Percentiles rank a stretch among this genome's conserved stretches.
Conservation (phyloP, 2,329 filamentous ascomycete genomes). For the Epichloe aotearoae region DNA sequence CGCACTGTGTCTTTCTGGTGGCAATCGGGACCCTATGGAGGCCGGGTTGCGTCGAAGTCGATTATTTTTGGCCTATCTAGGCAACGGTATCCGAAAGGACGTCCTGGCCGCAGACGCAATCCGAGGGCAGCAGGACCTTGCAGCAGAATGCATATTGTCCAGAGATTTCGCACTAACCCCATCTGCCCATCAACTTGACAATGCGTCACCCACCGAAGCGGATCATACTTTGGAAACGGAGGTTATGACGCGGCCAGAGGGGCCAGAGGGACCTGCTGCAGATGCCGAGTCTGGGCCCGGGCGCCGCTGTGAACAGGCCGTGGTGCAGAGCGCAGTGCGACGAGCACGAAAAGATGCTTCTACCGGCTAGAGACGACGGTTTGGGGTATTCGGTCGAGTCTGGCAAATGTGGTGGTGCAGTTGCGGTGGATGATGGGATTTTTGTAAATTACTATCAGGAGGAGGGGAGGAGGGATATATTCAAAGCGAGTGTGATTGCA, state of each 20-base stretch:
- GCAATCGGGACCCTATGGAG: neutral
- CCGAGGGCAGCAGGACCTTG: neutral
- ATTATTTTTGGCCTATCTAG: neutral
- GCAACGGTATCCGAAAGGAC: neutral
- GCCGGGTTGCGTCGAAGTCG: neutral
- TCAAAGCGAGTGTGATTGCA: neutral
- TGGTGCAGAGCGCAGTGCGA: neutral
- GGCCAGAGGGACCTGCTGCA: neutral
- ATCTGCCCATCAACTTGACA: neutral
- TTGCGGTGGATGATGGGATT: neutral
- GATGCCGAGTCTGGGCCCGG: neutral
- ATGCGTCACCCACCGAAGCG: conserved; percentile 9
- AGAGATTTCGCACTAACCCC: conserved; percentile 7
- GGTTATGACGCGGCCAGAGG: neutral
- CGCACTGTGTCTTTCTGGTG: no score
- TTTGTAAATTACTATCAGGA: neutral
- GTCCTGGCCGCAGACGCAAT: neutral
- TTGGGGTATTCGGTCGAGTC: neutral
- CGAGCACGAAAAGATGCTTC: neutral
- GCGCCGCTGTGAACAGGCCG: neutral
- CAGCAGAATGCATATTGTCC: neutral
- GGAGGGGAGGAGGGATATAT: neutral
- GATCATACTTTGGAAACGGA: conserved; percentile 14
- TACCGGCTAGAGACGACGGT: conserved; percentile 2
- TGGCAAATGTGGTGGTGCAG: neutral